Evolutionary conservation across 1,284 basidiomycete species (phyloP).

Genomic region (Ustilago loliicola): DNA sequence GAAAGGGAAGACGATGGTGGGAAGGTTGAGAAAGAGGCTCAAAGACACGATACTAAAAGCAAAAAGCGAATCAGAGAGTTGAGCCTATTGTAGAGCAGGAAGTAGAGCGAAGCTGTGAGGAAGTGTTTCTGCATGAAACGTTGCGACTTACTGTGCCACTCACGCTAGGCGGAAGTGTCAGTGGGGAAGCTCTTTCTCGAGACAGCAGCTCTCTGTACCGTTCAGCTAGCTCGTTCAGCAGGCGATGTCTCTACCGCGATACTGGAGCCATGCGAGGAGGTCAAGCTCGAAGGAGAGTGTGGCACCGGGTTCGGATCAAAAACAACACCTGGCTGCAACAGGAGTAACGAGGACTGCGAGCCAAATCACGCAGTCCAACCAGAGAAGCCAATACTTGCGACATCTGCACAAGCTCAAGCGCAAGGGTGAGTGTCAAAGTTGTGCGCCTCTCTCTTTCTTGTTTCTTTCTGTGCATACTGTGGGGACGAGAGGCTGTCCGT

Average conservation of each 20-base stretch:
- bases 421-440: background rate
- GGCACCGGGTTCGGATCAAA: background rate
- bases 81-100: background rate
- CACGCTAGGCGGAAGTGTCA: no score
- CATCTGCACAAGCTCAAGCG: slow-evolving; percentile 2
- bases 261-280: no score
- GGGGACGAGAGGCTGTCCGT: background rate
- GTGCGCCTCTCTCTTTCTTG: background rate
- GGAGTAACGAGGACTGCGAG: background rate
- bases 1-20: background rate
- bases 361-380: background rate
- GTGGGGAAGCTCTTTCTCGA: background rate
- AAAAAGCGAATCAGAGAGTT: background rate
- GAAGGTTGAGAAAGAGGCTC: background rate
- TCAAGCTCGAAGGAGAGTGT: no score
- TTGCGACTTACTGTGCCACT: background rate
- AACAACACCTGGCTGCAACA: background rate
- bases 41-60: slow-evolving; percentile 9
- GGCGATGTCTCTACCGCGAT: no score
- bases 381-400: no score
- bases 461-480: slow-evolving; percentile 5
- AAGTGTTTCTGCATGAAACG: slow-evolving; percentile 1
- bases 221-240: no score
- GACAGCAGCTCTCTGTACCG: background rate
- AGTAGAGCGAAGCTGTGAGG: background rate